A percentile compares a stretch with the other conserved stretches of the same genome.
phyloP scores from a whole-genome alignment of 2,329 filamentous ascomycete species.

The Coniochaeta hoffmannii region DNA sequence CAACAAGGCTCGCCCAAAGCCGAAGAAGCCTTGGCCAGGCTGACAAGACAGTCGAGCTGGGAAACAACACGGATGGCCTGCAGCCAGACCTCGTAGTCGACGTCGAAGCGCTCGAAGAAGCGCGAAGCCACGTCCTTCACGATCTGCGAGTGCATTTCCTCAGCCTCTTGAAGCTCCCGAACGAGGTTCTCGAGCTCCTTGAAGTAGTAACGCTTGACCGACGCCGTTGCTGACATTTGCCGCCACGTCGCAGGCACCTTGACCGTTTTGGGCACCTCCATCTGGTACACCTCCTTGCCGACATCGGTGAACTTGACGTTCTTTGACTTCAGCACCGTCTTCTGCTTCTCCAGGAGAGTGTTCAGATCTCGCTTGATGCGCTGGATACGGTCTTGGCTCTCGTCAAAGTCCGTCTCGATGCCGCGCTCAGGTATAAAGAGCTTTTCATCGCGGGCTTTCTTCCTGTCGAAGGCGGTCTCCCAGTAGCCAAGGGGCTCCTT shows the following conservation, averaged over 20 bases:
- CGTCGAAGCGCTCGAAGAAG: slow-evolving; percentile 83
- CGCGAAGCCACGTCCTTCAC: slow-evolving; percentile 76
- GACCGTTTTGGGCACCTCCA: slow-evolving; percentile 78
- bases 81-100: slow-evolving; percentile 79
- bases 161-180: slow-evolving; percentile 82
- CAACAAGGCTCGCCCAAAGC: slow-evolving; percentile 82
- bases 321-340: slow-evolving; percentile 66
- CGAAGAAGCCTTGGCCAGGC: slow-evolving; percentile 80
- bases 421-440: slow-evolving; percentile 79
- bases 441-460: slow-evolving; percentile 69
- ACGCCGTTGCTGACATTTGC: slow-evolving; percentile 90
- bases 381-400: slow-evolving; percentile 69
- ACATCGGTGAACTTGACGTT: slow-evolving; percentile 72
- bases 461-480: slow-evolving; percentile 86
- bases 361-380: slow-evolving; percentile 68
- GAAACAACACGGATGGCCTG: slow-evolving; percentile 83
- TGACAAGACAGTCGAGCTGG: slow-evolving; percentile 91
- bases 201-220: slow-evolving; percentile 92
- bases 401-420: slow-evolving; percentile 87
- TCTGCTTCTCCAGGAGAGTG: slow-evolving; percentile 61
- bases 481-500: slow-evolving; percentile 68
- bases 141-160: slow-evolving; percentile 88
- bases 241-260: slow-evolving; percentile 88
- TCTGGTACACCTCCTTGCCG: slow-evolving; percentile 94
- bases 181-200: slow-evolving; percentile 75